Evolutionary conservation across 2,329 filamentous ascomycete species (phyloP).

Genomic region (Colletotrichum magnum): DNA sequence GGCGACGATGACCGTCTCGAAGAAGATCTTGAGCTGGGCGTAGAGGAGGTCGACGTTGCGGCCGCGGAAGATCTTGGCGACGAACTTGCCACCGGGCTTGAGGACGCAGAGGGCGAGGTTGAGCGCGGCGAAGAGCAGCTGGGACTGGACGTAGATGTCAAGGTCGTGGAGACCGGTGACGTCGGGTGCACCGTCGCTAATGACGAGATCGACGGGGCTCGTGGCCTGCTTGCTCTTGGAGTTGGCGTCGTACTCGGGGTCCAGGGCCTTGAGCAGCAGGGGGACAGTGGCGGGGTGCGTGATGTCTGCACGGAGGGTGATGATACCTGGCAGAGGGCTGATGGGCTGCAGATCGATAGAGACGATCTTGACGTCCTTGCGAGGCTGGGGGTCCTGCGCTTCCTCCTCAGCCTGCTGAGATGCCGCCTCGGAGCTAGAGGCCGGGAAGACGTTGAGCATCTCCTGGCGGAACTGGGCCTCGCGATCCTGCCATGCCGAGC

Average conservation of each 20-base stretch:
- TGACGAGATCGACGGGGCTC: conserved; percentile 90
- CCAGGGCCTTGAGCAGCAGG: conserved; percentile 86
- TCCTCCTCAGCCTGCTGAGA: conserved; percentile 24
- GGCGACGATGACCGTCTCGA: conserved; percentile 87
- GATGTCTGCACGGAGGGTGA: conserved; percentile 93
- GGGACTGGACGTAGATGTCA: conserved; percentile 97
- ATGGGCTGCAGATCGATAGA: conserved; percentile 97
- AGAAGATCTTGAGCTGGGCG: conserved; percentile 93
- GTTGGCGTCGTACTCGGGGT: conserved; percentile 74
- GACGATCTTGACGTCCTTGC: conserved; percentile 90
- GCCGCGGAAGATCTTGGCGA: conserved; percentile 97
- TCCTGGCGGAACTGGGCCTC: conserved; percentile 76
- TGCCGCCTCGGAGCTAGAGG: conserved; percentile 6
- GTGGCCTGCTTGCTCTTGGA: conserved; percentile 67
- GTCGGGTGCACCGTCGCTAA: conserved; percentile 96
- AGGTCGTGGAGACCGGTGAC: conserved; percentile 97
- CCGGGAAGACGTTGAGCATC: conserved; percentile 67
- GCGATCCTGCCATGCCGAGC: conserved; percentile 88
- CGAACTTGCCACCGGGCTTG: conserved; percentile 93
- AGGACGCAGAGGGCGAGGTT: conserved; percentile 95
- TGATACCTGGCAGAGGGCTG: conserved; percentile 92
- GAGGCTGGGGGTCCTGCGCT: conserved; percentile 55
- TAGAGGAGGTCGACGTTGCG: conserved; percentile 97
- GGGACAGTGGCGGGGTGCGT: conserved; percentile 97
- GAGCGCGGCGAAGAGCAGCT: conserved; percentile 92